Evolutionary conservation across 768 basidiomycete genomes (phyloP).

Genomic region (Chalciporus pseudorubinellus): DNA sequence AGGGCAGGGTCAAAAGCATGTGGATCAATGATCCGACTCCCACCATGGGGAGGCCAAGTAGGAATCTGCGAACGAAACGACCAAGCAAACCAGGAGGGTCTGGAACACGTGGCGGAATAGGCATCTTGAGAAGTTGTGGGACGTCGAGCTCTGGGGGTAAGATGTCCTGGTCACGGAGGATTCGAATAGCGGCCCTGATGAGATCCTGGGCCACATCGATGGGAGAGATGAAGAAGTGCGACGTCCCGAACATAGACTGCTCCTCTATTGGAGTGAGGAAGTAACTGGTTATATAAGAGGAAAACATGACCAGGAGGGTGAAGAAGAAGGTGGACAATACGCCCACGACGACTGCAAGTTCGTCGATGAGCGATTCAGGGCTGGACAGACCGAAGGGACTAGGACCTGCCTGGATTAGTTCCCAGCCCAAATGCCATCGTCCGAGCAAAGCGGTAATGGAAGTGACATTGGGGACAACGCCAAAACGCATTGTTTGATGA

Average conservation of each 20-base stretch:
- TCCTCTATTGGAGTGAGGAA: slow-evolving; percentile 64
- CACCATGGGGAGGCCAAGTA: slow-evolving; percentile 74
- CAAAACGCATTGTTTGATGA: slow-evolving; percentile 68
- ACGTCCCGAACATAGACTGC: slow-evolving; percentile 36
- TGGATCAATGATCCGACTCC: slow-evolving; percentile 76
- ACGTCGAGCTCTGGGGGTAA: slow-evolving; percentile 30
- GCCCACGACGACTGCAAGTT: slow-evolving; percentile 57
- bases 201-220: slow-evolving; percentile 58
- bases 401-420: slow-evolving; percentile 63
- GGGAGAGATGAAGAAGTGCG: slow-evolving; percentile 49
- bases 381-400: background rate
- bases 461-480: slow-evolving; percentile 76
- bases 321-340: slow-evolving; percentile 59
- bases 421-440: slow-evolving; percentile 70
- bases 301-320: slow-evolving; percentile 59
- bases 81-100: slow-evolving; percentile 48
- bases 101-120: slow-evolving; percentile 18
- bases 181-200: slow-evolving; percentile 58
- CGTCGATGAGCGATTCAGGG: slow-evolving; percentile 13
- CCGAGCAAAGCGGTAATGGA: slow-evolving; percentile 72
- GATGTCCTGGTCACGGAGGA: slow-evolving; percentile 56
- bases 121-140: slow-evolving; percentile 14
- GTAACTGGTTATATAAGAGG: slow-evolving; percentile 68
- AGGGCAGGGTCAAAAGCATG: slow-evolving; percentile 61
- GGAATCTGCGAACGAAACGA: slow-evolving; percentile 64